Base-by-base conservation (phyloP, 768 basidiomycete genomes). In the Mycena olivaceomarginata region DNA sequence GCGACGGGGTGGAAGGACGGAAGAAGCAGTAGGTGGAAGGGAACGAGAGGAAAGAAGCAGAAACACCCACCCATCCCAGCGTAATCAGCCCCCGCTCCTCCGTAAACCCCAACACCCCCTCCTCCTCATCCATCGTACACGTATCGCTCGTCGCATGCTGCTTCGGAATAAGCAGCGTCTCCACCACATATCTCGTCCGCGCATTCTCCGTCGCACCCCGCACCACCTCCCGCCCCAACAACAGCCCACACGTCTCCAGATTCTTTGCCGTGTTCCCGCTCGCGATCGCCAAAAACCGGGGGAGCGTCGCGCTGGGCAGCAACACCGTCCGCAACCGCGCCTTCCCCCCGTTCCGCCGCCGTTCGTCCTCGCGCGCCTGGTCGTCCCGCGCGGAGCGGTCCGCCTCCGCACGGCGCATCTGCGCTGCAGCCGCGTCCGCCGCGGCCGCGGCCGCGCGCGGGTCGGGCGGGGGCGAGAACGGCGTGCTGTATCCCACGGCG, bases 121-220 rank as follows among this genome's bases (percentile, higher is more conserved):
- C 97, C 80, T 98, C 97, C 82, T 95, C 93, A 69, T 96, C 94
- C 94, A 97, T 98, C 43, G 93, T 93, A 84, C 97, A 98, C n/a
- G 96, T 96, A 86, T 98, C 96, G 74, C 94, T 93, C 77, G 96
- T 96, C 75, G 95, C 94, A 74, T 93, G 93, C 81, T 98, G 97
- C 84, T 92, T 95, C n/a, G 97, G 97, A 20, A 98, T 93, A 81
- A 98, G 85, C 82, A 98, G 83, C 64, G 94, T 95, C 71, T 95
- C 93, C n/a, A 97, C 95, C 4, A 91, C 84, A 80, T 86, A 96
- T 4, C 78, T 60, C 46, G 56, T 41, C 83, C 91, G 43, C 25
- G 18, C 37, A 31, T 31, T 31, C 31, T 31, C 31, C 56, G 37
- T 31, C 64, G 7, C 62, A 41, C 51, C 57, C n/a, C 25, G 48